Evolutionary conservation across 2,329 filamentous ascomycete genomes (phyloP).

Genomic region (Diaporthe australafricana): DNA sequence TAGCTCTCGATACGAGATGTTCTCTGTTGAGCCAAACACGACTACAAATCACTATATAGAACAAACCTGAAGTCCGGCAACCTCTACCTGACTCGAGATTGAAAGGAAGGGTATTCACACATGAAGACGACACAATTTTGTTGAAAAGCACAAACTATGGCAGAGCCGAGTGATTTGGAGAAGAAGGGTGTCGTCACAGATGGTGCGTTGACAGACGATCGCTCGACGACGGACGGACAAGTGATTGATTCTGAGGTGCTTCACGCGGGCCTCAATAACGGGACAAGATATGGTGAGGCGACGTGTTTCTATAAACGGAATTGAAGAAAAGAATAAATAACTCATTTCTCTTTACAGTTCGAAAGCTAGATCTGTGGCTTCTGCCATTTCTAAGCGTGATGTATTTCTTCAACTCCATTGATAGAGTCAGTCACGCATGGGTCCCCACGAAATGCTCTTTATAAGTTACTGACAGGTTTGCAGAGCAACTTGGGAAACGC

Average conservation of each 20-base stretch:
- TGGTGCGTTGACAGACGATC: not conserved
- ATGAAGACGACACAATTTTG: fast-evolving
- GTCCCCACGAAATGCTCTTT: slow-evolving; percentile 45
- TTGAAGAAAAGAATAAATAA: no score
- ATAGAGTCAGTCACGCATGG: slow-evolving; percentile 1
- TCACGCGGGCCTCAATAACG: not conserved
- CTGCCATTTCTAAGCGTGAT: slow-evolving; percentile 56
- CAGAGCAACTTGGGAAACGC: slow-evolving; percentile 59
- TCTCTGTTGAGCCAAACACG: not conserved
- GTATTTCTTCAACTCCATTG: slow-evolving; percentile 42
- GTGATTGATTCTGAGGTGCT: not conserved
- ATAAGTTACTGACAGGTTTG: slow-evolving; percentile 43
- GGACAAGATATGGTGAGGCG: slow-evolving; percentile 20
- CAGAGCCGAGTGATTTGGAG: not conserved
- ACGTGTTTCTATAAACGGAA: no score
- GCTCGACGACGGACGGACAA: slow-evolving; percentile 9
- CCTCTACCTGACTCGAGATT: not conserved
- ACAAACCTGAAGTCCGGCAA: not conserved
- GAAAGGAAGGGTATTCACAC: not conserved
- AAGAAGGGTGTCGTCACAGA: not conserved
- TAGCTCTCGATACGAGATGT: not conserved
- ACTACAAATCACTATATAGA: not conserved
- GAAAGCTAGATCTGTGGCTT: slow-evolving; percentile 56
- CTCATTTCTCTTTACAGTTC: slow-evolving; percentile 6
- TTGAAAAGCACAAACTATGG: not conserved